These are phyloP conservation scores for Claviceps quebecensis DNA, from an alignment of 2,329 filamentous ascomycete genomes.

Conservation along the genomic window DNA sequence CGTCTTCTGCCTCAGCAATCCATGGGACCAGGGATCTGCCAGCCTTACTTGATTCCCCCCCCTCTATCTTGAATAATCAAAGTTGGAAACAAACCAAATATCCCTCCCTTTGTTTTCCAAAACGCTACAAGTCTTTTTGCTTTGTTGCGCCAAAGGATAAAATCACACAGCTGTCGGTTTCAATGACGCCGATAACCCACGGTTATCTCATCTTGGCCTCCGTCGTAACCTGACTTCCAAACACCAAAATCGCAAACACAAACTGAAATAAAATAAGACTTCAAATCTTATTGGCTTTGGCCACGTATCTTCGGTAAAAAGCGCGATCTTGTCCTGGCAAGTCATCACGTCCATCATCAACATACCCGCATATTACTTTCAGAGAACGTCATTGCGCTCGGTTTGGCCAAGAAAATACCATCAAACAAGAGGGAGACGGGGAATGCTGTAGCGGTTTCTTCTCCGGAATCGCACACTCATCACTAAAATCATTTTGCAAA, in stretches of 20 bases:
- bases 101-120: background rate
- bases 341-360: background rate
- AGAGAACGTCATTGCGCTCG: slow-evolving; percentile 3
- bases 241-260: background rate
- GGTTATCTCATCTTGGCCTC: slow-evolving; percentile 43
- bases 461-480: background rate
- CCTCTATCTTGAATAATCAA: background rate
- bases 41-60: background rate
- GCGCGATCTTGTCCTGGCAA: background rate
- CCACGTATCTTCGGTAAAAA: background rate
- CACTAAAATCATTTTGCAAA: background rate
- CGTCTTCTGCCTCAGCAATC: background rate
- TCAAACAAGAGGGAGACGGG: background rate
- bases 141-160: background rate
- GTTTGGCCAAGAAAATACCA: slow-evolving; percentile 1
- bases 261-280: background rate
- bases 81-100: background rate
- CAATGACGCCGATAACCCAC: slow-evolving; percentile 45
- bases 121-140: background rate
- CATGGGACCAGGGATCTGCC: background rate
- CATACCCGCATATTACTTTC: background rate
- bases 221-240: slow-evolving; percentile 32
- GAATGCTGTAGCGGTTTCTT: background rate
- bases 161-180: slow-evolving; percentile 3
- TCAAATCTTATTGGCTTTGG: background rate